Evolutionary conservation across 768 basidiomycete species (phyloP).

Genomic region (Rhodotorula sphaerocarpa): DNA sequence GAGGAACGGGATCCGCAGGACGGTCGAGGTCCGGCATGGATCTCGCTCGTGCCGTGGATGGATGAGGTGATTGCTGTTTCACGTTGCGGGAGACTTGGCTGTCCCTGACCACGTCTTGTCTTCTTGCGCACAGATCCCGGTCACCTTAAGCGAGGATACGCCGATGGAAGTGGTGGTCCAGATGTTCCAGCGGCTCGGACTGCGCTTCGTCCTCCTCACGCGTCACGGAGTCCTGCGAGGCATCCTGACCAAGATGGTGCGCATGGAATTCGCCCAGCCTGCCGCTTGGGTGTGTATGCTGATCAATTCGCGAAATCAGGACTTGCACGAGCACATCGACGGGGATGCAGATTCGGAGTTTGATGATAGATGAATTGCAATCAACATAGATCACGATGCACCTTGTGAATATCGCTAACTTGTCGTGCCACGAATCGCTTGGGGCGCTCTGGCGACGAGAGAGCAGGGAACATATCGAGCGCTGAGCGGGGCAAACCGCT

Average conservation of each 20-base stretch:
- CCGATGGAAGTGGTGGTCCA: constrained; percentile 38
- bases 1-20: too few species aligned
- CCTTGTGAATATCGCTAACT: too few species aligned
- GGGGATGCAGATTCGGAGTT: background rate
- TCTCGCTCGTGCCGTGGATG: constrained; percentile 33
- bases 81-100: background rate
- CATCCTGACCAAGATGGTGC: constrained; percentile 35
- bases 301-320: constrained; percentile 10
- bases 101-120: background rate
- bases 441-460: too few species aligned
- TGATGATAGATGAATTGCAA: too few species aligned
- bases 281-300: background rate
- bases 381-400: too few species aligned
- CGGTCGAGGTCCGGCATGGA: constrained; percentile 13
- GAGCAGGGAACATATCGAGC: too few species aligned
- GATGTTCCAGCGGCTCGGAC: constrained; percentile 36
- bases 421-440: too few species aligned
- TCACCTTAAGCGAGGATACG: constrained; percentile 26
- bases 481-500: too few species aligned
- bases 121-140: constrained; percentile 15
- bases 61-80: constrained; percentile 22
- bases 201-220: constrained; percentile 32
- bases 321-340: constrained; percentile 29
- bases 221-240: constrained; percentile 24
- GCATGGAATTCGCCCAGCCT: background rate